Evolutionary conservation across 441 rosid species (phyloP).

Genomic region (Eutrema salsugineum): DNA sequence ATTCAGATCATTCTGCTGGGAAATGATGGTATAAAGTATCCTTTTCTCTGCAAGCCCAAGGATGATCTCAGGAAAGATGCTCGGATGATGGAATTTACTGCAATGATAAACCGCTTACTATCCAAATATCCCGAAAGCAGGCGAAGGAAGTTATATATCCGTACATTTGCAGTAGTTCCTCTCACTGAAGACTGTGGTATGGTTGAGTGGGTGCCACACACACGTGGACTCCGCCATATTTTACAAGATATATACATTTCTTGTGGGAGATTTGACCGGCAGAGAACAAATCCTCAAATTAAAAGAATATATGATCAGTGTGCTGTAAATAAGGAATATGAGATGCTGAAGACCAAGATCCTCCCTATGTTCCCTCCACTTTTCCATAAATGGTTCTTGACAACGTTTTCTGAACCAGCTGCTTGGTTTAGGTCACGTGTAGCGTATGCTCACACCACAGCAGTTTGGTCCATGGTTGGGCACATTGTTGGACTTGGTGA

Average conservation of each 20-base stretch:
- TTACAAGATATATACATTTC: conserved; percentile 86
- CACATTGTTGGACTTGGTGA: conserved; percentile 99
- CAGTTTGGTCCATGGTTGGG: conserved; percentile 99
- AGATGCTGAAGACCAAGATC: conserved; percentile 88
- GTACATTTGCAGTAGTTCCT: conserved; percentile 98
- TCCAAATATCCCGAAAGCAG: conserved; percentile 98
- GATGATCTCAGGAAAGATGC: conserved; percentile 99
- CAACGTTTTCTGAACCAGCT: conserved; percentile 98
- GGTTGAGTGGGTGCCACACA: conserved; percentile 99
- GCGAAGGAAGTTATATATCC: conserved; percentile 88
- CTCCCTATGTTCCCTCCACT: conserved; percentile 98
- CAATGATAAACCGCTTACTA: conserved; percentile 92
- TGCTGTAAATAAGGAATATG: conserved; percentile 83
- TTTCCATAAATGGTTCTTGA: conserved; percentile 96
- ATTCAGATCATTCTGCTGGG: conserved; percentile 86
- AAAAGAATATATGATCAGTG: conserved; percentile 92
- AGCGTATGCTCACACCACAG: conserved; percentile 97
- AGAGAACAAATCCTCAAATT: conserved; percentile 90
- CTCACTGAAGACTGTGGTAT: conserved; percentile 99
- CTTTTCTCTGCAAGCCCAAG: conserved; percentile 99
- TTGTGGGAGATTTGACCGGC: conserved; percentile 88
- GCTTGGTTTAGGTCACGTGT: conserved; percentile 99
- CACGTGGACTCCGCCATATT: conserved; percentile 96
- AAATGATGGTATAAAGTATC: conserved; percentile 91
- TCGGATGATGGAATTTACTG: conserved; percentile 99